These are phyloP conservation scores for Cutaneotrichosporon sp. DNA, from an alignment of 1,284 basidiomycete species.

Conservation along the genomic window DNA sequence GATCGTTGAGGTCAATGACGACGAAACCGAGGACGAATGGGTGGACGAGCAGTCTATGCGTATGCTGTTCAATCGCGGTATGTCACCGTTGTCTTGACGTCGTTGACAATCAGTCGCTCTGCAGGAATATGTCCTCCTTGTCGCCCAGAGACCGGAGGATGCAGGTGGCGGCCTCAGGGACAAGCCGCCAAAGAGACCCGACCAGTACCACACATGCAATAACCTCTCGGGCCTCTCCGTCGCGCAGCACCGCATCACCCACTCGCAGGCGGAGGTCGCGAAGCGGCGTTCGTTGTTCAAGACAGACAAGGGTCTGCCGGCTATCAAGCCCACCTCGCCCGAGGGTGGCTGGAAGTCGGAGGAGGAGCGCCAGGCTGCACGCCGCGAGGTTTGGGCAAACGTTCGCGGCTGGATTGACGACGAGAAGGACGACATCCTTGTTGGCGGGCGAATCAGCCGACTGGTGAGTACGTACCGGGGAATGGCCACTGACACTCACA, in stretches of 20 bases:
- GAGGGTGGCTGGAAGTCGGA: constrained; percentile 32
- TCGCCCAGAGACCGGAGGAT: constrained; percentile 64
- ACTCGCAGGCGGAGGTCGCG: constrained; percentile 52
- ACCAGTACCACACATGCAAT: constrained; percentile 88
- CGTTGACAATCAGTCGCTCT: constrained; percentile 56
- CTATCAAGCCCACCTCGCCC: constrained; percentile 23
- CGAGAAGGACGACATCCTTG: constrained; percentile 55
- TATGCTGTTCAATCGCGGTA: constrained; percentile 47
- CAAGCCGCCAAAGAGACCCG: constrained; percentile 86
- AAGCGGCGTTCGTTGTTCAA: constrained; percentile 44
- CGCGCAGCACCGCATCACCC: constrained; percentile 71
- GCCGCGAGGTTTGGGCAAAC: constrained; percentile 57
- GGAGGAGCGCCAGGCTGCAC: constrained; percentile 48
- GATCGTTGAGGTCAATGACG: constrained; percentile 16
- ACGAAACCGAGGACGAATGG: constrained; percentile 34
- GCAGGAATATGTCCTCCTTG: constrained; percentile 81
- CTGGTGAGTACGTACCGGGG: constrained; percentile 55
- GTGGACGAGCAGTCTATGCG: constrained; percentile 8
- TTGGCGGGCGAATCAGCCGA: constrained; percentile 64
- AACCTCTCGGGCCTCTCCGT: constrained; percentile 81
- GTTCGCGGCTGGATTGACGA: constrained; percentile 73
- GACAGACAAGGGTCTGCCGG: constrained; percentile 26
- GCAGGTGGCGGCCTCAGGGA: constrained; percentile 74
- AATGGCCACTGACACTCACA: constrained; percentile 32
- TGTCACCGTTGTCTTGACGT: constrained; percentile 16